Evolutionary conservation across 2,329 filamentous ascomycete genomes (phyloP), one percentile per base, ranked within the genome.

Genomic region (Tolypocladium amazonense): DNA sequence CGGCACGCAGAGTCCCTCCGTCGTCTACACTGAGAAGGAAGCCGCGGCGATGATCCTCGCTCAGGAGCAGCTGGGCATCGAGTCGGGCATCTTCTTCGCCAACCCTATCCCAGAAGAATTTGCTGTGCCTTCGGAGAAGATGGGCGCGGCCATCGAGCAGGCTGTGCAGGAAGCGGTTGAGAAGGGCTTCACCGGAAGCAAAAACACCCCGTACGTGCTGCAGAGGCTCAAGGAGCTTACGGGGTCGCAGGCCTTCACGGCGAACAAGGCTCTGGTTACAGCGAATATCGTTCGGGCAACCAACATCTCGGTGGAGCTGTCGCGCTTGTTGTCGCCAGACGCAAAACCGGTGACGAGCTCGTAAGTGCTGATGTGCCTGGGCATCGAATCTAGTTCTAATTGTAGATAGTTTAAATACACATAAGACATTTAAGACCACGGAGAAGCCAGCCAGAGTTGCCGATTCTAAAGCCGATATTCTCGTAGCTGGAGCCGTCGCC

Each of bases 401-500:
- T 54, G 65, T 70, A 71, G 69, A 68, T 70, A 73, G 70, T 59
- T 27, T 12, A 30, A 69, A 68, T 67, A 57, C 62, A 69, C 61
- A 60, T 59, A 59, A 63, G 62, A 57, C 63, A 59, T 56, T 63
- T 37, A 53, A 59, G 57, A 33, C 57, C 59, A 52, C 35, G n/a
- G 56, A 61, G 58, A 56, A 58, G 60, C 60, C 60, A 58, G 59
- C 62, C 55, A 57, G 45, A 56, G 59, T 55, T 6, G 9, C 8
- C n/a, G 58, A 60, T 18, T 62, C 62, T 62, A 70, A 71, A 63
- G 77, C 80, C 57, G 86, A 92, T 64, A 81, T 97, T n/a, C 76
- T 97, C 35, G 90, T 97, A 52, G 90, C 92, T 57, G 93, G 92
- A n/a, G 91, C 91, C 15, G 83, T 97, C 37, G 93, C 93, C 20